Evolutionary conservation across 2,329 filamentous ascomycete genomes (phyloP).

Genomic region (Tolypocladium sp.): DNA sequence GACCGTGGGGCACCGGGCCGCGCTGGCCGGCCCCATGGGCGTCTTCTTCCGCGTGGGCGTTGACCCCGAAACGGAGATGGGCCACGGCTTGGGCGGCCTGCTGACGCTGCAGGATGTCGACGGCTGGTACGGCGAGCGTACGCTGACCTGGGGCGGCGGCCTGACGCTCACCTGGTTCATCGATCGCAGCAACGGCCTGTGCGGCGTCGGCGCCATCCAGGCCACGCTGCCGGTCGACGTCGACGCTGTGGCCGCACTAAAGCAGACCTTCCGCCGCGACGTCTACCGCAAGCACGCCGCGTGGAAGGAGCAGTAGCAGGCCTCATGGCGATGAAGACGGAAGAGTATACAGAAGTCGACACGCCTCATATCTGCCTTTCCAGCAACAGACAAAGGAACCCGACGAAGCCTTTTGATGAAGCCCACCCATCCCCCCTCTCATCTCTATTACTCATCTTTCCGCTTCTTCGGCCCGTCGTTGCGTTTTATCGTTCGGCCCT

Average conservation of each 20-base stretch:
- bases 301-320: background rate
- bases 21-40: slow-evolving; percentile 20
- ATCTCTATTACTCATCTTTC: no score
- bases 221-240: slow-evolving; percentile 22
- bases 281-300: slow-evolving; percentile 25
- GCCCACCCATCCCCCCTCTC: no score
- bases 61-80: slow-evolving; percentile 19
- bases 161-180: slow-evolving; percentile 38
- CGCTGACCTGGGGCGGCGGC: slow-evolving; percentile 37
- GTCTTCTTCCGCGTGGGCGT: slow-evolving; percentile 26
- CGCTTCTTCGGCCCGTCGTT: no score
- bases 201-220: slow-evolving; percentile 30
- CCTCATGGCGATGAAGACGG: slow-evolving; percentile 14
- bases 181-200: slow-evolving; percentile 36
- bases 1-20: slow-evolving; percentile 13
- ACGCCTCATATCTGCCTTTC: no score
- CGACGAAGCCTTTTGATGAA: no score
- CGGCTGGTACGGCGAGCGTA: slow-evolving; percentile 32
- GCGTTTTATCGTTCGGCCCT: no score
- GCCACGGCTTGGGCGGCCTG: slow-evolving; percentile 31
- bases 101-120: slow-evolving; percentile 29
- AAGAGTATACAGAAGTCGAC: no score
- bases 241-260: slow-evolving; percentile 17
- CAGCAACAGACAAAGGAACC: no score
- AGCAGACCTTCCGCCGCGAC: slow-evolving; percentile 31